These are phyloP conservation scores for Sanghuangporus sanghuang DNA, from an alignment of 1,284 basidiomycete species.

Conservation along the genomic window DNA sequence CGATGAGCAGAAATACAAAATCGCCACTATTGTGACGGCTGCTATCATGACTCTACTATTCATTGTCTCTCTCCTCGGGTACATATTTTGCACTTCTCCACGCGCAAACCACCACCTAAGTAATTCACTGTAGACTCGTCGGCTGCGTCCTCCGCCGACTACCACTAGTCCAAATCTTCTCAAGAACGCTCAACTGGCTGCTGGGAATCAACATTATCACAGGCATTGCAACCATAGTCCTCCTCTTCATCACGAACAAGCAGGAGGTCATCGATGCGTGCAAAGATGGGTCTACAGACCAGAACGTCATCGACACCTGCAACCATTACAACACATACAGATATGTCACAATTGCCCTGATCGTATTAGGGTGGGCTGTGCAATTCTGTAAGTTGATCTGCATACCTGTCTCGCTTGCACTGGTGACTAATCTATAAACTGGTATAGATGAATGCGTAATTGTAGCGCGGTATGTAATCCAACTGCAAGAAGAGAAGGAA, in stretches of 20 bases:
- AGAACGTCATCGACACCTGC: conserved; percentile 11
- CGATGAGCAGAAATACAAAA: conserved; percentile 5
- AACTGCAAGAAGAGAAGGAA: conserved; percentile 16
- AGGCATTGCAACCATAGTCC: conserved; percentile 2
- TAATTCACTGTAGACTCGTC: conserved; percentile 15
- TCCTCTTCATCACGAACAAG: conserved; percentile 9
- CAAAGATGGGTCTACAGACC: conserved; percentile 11
- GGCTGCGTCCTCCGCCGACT: conserved; percentile 23
- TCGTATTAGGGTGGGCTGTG: conserved; percentile 9
- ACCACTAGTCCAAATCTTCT: conserved; percentile 22
- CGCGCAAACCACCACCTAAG: neutral
- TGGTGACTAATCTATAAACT: neutral
- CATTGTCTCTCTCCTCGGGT: conserved; percentile 21
- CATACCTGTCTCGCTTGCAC: too few species aligned
- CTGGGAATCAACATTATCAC: conserved; percentile 7
- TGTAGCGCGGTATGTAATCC: conserved; percentile 14
- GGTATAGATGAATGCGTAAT: conserved; percentile 16
- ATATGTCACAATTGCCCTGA: neutral
- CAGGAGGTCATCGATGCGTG: conserved; percentile 1
- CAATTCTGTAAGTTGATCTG: conserved; percentile 11
- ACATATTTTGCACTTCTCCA: neutral
- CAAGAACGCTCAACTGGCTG: conserved; percentile 15
- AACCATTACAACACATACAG: conserved; percentile 1
- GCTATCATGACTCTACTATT: conserved; percentile 19
- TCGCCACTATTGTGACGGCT: conserved; percentile 18